Base-by-base conservation (phyloP, 2,329 filamentous ascomycete species). In the Aspergillus tamarii region DNA sequence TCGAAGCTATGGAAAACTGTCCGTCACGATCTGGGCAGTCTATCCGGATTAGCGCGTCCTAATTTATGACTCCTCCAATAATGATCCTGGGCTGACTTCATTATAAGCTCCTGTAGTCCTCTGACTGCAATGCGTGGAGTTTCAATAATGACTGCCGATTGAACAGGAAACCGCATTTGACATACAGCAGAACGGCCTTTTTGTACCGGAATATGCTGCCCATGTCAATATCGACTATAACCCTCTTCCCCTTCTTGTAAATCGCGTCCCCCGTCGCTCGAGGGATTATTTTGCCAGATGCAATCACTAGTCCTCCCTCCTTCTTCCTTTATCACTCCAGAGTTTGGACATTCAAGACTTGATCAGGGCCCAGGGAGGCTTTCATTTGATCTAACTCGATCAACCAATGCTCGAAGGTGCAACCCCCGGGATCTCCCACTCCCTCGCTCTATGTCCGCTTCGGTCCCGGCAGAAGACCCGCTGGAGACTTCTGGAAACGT, bases 371-470 rank as follows among this genome's bases (percentile, higher is more conserved):
- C 76, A 61, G 76, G 77, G 67, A 68, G 74, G 71, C 70, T 75
- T 56, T 65, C 72, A 60, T 72, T 77, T 67, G 73, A 74, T 72
- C 72, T 73, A 60, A 59, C 74, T 67, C 71, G 75, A 67, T 70
- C 75, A 65, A 69, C 71, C 69, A 77, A 78, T 76, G 76, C 73
- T 76, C 70, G 73, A 69, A 75, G 74, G 67, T 74, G 72, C 68
- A 78, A 76, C 67, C 74, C 74, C 54, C 73, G 77, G 77, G 77
- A 77, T 66, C 70, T 76, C 70, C 72, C 77, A 60, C 70, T 73
- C 67, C 73, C 76, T 72, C 76, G 76, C 77, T 77, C 76, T 75
- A 81, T 81, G 80, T 80, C 80, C 72, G 75, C 76, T 70, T 77
- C 78, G 69, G 74, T 76, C 66, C 73, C 74, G 68, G 72, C 70